Percentiles rank a stretch among this genome's conserved stretches.
Evolutionary conservation across 441 rosid species (phyloP).

Genomic region (Rhodomyrtus psidioides): DNA sequence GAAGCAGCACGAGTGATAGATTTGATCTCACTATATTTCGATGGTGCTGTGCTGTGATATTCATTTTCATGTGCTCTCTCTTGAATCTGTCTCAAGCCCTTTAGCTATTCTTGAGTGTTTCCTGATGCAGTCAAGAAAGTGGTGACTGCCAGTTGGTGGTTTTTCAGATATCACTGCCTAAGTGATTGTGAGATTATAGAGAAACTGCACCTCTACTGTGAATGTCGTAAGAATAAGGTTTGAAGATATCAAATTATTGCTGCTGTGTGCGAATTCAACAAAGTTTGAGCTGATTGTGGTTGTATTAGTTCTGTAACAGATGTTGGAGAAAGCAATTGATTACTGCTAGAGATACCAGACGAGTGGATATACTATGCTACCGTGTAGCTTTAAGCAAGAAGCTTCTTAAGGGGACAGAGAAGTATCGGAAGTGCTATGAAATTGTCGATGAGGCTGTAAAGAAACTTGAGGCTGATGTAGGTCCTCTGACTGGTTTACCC

Average conservation of each 20-base stretch:
- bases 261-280: background rate
- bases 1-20: background rate
- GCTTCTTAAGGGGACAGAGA: slow-evolving; percentile 58
- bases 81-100: background rate
- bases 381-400: slow-evolving; percentile 77
- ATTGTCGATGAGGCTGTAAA: slow-evolving; percentile 66
- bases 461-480: slow-evolving; percentile 85
- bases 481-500: slow-evolving; percentile 70
- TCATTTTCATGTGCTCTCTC: background rate
- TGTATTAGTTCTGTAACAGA: slow-evolving; percentile 24
- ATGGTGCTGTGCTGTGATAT: background rate
- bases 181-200: background rate
- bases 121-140: background rate
- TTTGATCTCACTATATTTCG: background rate
- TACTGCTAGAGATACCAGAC: slow-evolving; percentile 71
- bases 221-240: background rate
- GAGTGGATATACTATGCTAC: slow-evolving; percentile 86
- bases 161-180: background rate
- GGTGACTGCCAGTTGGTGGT: background rate
- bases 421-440: slow-evolving; percentile 37
- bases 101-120: background rate
- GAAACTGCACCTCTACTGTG: background rate
- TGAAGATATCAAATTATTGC: background rate
- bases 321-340: slow-evolving; percentile 93
- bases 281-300: background rate